A percentile compares a stretch with the other conserved stretches of the same genome.
Evolutionary conservation across 2,329 filamentous ascomycete species (phyloP).

Genomic region (Pseudogymnoascus sp.): DNA sequence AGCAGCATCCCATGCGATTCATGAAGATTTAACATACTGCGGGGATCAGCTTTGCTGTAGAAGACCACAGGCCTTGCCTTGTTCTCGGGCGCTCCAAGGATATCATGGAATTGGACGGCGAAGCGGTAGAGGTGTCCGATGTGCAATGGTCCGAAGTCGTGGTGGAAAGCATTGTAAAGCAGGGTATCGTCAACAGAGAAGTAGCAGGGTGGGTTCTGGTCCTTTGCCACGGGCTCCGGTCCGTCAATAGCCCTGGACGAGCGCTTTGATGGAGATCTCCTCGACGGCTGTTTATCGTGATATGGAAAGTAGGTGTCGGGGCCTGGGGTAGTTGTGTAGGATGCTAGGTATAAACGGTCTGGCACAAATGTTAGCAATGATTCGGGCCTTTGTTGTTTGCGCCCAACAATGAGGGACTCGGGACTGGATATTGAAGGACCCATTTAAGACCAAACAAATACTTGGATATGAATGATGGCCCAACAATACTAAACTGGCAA

Average conservation of each 20-base stretch:
- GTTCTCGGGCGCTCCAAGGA: slow-evolving; percentile 84
- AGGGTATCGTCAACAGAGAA: slow-evolving; percentile 91
- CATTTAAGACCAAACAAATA: slow-evolving; percentile 7
- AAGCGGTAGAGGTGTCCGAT: slow-evolving; percentile 97
- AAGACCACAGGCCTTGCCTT: slow-evolving; percentile 87
- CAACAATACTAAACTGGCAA: neutral
- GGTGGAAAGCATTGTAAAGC: slow-evolving; percentile 96
- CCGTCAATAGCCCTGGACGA: slow-evolving; percentile 57
- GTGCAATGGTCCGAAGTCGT: slow-evolving; percentile 95
- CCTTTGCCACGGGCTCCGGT: slow-evolving; percentile 39
- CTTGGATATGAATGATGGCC: neutral
- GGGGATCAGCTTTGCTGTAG: slow-evolving; percentile 86
- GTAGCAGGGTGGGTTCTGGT: slow-evolving; percentile 70
- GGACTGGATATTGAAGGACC: neutral
- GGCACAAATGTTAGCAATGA: slow-evolving; percentile 33
- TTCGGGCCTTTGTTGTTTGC: slow-evolving; percentile 1
- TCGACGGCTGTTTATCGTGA: slow-evolving; percentile 44
- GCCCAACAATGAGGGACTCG: slow-evolving; percentile 1
- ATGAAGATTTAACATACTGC: slow-evolving; percentile 53
- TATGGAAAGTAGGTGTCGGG: slow-evolving; percentile 82
- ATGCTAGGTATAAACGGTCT: slow-evolving; percentile 94
- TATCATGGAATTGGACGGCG: slow-evolving; percentile 90
- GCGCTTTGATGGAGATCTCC: slow-evolving; percentile 65
- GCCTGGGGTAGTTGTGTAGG: slow-evolving; percentile 76
- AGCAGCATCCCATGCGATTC: slow-evolving; percentile 14